Evolutionary conservation across 257 asterid genomes (phyloP).

Genomic region (Jaltomata sinuosa): DNA sequence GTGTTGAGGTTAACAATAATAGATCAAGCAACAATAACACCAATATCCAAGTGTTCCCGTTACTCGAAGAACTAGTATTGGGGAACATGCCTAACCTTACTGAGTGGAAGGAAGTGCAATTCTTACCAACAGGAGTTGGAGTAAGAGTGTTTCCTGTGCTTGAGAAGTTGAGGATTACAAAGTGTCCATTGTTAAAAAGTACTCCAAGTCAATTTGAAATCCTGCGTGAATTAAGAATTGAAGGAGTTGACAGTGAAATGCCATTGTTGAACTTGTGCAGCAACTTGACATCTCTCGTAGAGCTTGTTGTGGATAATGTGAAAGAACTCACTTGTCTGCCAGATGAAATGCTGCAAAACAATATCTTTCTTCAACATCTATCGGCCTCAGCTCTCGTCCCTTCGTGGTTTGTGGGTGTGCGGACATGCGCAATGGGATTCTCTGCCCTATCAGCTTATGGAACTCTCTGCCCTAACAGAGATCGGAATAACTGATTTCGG

Average conservation of each 20-base stretch:
- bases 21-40: background rate
- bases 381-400: background rate
- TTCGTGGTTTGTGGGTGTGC: fast-evolving
- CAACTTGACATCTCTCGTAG: background rate
- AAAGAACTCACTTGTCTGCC: background rate
- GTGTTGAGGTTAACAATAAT: background rate
- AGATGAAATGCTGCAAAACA: background rate
- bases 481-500: background rate
- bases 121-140: background rate
- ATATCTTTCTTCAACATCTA: background rate
- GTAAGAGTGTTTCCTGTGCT: constrained; percentile 10
- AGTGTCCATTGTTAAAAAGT: background rate
- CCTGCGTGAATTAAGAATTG: background rate
- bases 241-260: background rate
- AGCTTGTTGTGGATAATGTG: background rate
- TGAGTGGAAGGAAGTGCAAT: constrained; percentile 3
- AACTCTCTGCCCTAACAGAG: background rate
- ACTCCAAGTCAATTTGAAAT: constrained; percentile 19
- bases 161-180: background rate
- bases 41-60: background rate
- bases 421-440: constrained; percentile 5
- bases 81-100: background rate
- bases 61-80: background rate
- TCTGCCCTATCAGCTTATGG: constrained; percentile 9
- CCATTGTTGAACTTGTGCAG: constrained; percentile 2